Conservation (phyloP, 495 filamentous ascomycete species). For the Filosporella fistucella region DNA sequence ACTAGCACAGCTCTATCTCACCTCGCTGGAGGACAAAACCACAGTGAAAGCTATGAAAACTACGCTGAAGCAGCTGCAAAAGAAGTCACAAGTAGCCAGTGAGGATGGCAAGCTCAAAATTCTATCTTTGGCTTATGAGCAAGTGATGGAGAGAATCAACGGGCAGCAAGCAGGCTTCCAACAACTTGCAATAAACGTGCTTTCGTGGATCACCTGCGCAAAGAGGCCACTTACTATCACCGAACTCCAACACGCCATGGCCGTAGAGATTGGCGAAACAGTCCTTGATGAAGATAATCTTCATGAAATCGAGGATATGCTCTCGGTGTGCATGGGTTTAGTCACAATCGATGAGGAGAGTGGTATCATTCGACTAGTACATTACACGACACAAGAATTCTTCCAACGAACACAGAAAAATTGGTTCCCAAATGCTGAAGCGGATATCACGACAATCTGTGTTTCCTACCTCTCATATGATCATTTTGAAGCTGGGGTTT, state of each 20-base stretch:
- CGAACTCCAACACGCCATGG: conserved; percentile 19
- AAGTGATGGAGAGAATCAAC: conserved; percentile 19
- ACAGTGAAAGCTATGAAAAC: conserved; percentile 8
- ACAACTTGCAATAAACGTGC: conserved; percentile 9
- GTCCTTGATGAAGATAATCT: conserved; percentile 31
- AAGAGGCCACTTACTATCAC: conserved; percentile 16
- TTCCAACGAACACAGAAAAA: conserved; percentile 31
- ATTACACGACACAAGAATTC: conserved; percentile 53
- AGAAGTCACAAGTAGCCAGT: background rate
- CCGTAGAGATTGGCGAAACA: conserved; percentile 14
- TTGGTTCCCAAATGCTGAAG: conserved; percentile 33
- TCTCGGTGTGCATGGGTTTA: conserved; percentile 46
- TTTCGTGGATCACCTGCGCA: conserved; percentile 21
- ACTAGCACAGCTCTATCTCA: conserved; percentile 18
- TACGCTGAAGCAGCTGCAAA: conserved; percentile 6
- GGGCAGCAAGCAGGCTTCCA: conserved; percentile 24
- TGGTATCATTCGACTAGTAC: conserved; percentile 45
- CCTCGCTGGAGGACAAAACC: conserved; percentile 13
- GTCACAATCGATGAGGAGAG: conserved; percentile 45
- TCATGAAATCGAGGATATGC: conserved; percentile 27
- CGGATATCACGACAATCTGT: conserved; percentile 33
- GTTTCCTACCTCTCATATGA: conserved; percentile 37
- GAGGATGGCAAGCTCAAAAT: conserved; percentile 8
- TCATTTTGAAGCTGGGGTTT: conserved; percentile 12
- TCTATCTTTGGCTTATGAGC: conserved; percentile 14